A percentile compares a stretch with the other conserved stretches of the same genome.
Conservation (phyloP, 768 basidiomycete species). For the Tylopilus rubrobrunneus region DNA sequence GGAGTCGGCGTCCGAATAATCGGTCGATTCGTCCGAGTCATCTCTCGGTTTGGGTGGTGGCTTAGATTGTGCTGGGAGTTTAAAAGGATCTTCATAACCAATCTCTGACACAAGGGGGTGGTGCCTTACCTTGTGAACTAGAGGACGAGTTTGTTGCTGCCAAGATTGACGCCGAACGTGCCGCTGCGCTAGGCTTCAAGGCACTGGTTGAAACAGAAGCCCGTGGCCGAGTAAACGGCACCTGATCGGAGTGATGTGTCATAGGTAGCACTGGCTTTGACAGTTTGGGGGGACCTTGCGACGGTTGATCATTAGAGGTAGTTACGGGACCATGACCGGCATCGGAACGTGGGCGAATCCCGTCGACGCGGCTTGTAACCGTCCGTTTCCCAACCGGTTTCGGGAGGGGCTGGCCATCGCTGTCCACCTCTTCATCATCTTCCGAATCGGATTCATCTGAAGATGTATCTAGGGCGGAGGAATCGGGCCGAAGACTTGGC, state of each 20-base stretch:
- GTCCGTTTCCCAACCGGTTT: conserved; percentile 35
- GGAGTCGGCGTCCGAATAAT: conserved; percentile 41
- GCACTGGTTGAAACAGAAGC: conserved; percentile 62
- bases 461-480: conserved; percentile 21
- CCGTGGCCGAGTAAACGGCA: conserved; percentile 31
- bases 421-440: conserved; percentile 35
- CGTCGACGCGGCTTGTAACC: conserved; percentile 23
- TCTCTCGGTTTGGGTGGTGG: conserved; percentile 6
- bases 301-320: background rate
- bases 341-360: conserved; percentile 15
- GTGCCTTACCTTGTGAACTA: conserved; percentile 28
- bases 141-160: conserved; percentile 31
- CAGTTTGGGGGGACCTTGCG: conserved; percentile 7
- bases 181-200: conserved; percentile 46
- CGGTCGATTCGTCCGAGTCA: conserved; percentile 24
- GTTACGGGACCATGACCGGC: conserved; percentile 11
- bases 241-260: conserved; percentile 4
- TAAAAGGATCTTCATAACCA: background rate
- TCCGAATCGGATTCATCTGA: conserved; percentile 36
- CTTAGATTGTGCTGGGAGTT: conserved; percentile 5
- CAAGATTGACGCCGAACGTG: conserved; percentile 45
- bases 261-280: conserved; percentile 32
- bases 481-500: conserved; percentile 9
- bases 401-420: conserved; percentile 31
- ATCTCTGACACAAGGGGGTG: background rate